Base-by-base conservation (phyloP, 2,329 filamentous ascomycete genomes). In the Stemphylium vesicarium region DNA sequence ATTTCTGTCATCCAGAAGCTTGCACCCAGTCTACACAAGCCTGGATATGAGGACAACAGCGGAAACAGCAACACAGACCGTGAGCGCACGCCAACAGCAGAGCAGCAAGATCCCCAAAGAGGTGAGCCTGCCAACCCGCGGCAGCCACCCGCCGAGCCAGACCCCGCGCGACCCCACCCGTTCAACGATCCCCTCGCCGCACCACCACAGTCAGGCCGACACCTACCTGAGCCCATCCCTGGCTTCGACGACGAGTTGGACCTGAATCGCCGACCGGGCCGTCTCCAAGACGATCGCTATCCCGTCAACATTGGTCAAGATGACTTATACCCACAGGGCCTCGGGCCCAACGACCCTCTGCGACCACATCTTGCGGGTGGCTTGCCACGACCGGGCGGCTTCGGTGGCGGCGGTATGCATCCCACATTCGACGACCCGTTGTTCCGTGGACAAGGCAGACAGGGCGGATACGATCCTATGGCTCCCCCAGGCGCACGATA, bases 191-290 rank as follows among this genome's bases (percentile, higher is more conserved):
- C 85, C n/a, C 82, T 90, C 32, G 85, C 83, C 10, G 83, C 80
- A 15, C 77, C 70, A 1, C 84, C 84, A 12, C 63, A 62, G 7
- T 86, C 83, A 0, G 80, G 84, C 37, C 81, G 81, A 16, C 90
- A 90, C 1, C 70, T 86, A 13, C 92, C 93, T 62, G 92, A 96
- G 63, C 86, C 89, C 0, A 93, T 94, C 0, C 95, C 95, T 0
- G 91, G 86, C 16, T 98, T 98, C 63, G 95, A 98, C 63, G 94
- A 99, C 72, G 92, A 97, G 69, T 88, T 92, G 67, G 91, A 97
- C 59, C 83, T 97, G 56, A 87, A 90, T 57, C 82, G 87, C 1
- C 90, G 87, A 2, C 84, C 87, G 9, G 80, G 82, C 3, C 69
- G 77, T 66, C 80, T 63, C 1, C 58, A 62, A 22, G 77, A 80